phyloP scores from a whole-genome alignment of 2,329 filamentous ascomycete genomes.

The Colletotrichum simmondsii region DNA sequence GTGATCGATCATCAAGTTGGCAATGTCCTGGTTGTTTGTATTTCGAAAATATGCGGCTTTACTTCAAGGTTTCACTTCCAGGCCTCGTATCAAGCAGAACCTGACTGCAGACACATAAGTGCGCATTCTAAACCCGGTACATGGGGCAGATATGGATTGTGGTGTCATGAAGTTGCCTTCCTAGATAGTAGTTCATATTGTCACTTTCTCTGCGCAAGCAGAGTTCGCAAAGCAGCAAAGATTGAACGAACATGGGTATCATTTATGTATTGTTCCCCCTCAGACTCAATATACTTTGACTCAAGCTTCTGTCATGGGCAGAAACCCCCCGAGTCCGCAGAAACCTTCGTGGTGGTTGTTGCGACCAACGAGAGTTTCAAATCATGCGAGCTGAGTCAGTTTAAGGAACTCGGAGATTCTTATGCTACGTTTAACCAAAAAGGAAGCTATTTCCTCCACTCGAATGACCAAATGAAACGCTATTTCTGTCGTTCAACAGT shows the following conservation, averaged over 20 bases:
- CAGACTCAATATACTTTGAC: not conserved
- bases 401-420: not conserved
- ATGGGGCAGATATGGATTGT: not conserved
- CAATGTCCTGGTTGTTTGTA: too few relatives aligned
- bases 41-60: too few relatives aligned
- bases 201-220: not conserved
- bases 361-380: not conserved
- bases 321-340: not conserved
- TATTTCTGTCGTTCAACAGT: not conserved
- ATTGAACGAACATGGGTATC: not conserved
- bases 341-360: not conserved
- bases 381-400: not conserved
- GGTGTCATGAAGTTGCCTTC: not conserved
- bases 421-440: not conserved
- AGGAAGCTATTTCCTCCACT: not conserved
- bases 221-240: not conserved
- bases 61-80: too few relatives aligned
- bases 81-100: not conserved
- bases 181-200: not conserved
- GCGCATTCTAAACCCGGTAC: not conserved
- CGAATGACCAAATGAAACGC: not conserved
- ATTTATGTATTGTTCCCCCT: not conserved
- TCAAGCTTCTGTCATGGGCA: not conserved
- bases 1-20: too few relatives aligned
- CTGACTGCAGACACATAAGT: not conserved